These are phyloP conservation scores for Clitopilus hobsonii DNA, from an alignment of 768 basidiomycete species.

Conservation along the genomic window DNA sequence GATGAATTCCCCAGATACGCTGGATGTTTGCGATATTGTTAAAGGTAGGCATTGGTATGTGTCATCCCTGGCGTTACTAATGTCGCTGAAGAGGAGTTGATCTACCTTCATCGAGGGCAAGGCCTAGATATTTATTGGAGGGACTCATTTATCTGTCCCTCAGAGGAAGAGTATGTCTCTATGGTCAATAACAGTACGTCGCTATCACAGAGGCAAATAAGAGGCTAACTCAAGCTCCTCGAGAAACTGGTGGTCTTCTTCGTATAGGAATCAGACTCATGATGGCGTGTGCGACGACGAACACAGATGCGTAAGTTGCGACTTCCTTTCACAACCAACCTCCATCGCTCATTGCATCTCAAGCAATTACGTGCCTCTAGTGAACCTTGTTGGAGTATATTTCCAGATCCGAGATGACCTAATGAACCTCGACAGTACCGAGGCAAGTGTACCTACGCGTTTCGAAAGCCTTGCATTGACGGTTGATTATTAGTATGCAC, in stretches of 20 bases:
- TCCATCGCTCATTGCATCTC: neutral
- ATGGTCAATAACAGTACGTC: constrained; percentile 92
- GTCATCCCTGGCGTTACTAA: neutral
- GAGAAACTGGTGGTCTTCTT: constrained; percentile 92
- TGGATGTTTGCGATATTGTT: constrained; percentile 45
- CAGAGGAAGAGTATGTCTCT: constrained; percentile 86
- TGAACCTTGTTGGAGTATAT: constrained; percentile 86
- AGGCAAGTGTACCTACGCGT: constrained; percentile 40
- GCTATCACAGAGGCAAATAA: neutral
- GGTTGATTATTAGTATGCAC: constrained; percentile 39
- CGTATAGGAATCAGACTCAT: constrained; percentile 89
- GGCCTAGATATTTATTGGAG: constrained; percentile 93
- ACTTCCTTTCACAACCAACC: neutral
- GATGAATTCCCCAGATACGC: constrained; percentile 8
- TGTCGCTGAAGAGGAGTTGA: constrained; percentile 42
- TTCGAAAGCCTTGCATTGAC: neutral
- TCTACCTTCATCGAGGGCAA: constrained; percentile 87
- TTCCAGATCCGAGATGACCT: constrained; percentile 95
- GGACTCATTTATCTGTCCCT: constrained; percentile 84
- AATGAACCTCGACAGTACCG: constrained; percentile 87
- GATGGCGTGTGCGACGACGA: constrained; percentile 81
- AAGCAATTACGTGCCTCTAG: constrained; percentile 86
- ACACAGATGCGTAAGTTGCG: constrained; percentile 46
- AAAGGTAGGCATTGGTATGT: constrained; percentile 18
- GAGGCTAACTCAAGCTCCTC: neutral